Percentiles rank a stretch among this genome's conserved stretches.
These are phyloP conservation scores for Pontederia paniculata DNA, from an alignment of 176 grass and related monocot species.

Conservation along the genomic window DNA sequence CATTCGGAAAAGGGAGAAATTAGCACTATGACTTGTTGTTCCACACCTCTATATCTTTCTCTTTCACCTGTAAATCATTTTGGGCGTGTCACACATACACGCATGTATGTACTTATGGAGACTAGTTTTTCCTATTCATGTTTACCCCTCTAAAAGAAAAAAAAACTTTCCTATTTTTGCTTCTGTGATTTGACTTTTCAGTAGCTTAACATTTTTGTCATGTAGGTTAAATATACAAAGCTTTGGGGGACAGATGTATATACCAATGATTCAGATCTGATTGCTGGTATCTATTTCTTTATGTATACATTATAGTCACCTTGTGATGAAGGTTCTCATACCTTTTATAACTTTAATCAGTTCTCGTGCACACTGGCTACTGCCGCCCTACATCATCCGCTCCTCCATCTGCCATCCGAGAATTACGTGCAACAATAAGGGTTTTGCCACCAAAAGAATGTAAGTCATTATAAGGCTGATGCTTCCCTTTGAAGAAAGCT, in stretches of 20 bases:
- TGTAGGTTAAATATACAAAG: conserved; percentile 91
- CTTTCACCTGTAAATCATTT: no score
- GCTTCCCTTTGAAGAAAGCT: no score
- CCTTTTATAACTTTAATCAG: conserved; percentile 28
- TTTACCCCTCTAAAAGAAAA: no score
- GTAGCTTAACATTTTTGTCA: not conserved
- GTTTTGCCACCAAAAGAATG: conserved; percentile 70
- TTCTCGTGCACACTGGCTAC: conserved; percentile 94
- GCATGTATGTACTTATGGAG: no score
- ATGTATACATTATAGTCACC: no score
- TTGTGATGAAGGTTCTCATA: no score
- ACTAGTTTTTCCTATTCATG: no score
- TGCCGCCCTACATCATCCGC: conserved; percentile 74
- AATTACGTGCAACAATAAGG: conserved; percentile 55
- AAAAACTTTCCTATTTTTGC: not conserved
- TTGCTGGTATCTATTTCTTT: conserved; percentile 70
- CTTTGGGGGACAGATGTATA: conserved; percentile 95
- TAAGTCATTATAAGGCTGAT: conserved; percentile 37
- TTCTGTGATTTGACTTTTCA: not conserved
- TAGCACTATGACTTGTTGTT: no score
- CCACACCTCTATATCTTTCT: no score
- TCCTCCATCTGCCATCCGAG: conserved; percentile 70
- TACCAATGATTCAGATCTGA: conserved; percentile 93
- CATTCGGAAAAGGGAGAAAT: no score
- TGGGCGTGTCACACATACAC: no score